Conservation (phyloP, 2,329 filamentous ascomycete genomes). For the Alternaria brassicicola region DNA sequence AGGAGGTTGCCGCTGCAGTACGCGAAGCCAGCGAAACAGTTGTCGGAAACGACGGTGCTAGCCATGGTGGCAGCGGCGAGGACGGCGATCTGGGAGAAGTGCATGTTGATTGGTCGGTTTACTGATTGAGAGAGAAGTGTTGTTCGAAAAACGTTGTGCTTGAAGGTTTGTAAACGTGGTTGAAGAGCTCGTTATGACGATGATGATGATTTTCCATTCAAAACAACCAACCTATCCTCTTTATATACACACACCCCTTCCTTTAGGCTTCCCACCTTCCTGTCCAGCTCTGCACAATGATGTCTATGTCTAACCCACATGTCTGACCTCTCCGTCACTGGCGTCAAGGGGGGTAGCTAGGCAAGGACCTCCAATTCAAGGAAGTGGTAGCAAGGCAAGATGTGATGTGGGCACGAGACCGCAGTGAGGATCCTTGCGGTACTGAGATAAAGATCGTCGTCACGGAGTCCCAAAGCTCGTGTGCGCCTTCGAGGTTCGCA, state of each 20-base stretch:
- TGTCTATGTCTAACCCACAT: neutral
- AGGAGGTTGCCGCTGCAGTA: constrained; percentile 1
- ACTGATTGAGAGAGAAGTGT: too few relatives aligned
- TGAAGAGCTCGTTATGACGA: neutral
- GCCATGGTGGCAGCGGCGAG: neutral
- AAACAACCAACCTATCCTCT: neutral
- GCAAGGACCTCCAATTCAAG: neutral
- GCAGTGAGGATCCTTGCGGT: neutral
- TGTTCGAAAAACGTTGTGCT: neutral
- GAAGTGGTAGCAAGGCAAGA: neutral
- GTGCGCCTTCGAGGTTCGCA: fast-evolving
- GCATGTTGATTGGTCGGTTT: neutral
- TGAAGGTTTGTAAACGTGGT: neutral
- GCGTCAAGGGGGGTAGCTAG: neutral
- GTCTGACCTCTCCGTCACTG: neutral
- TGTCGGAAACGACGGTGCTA: neutral
- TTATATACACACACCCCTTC: neutral
- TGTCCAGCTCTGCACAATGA: neutral
- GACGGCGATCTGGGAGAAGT: neutral
- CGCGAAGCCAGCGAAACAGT: neutral
- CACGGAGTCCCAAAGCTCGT: neutral
- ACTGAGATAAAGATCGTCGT: neutral
- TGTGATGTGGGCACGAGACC: neutral
- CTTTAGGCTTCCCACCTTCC: neutral
- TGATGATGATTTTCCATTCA: neutral